Evolutionary conservation across 768 basidiomycete species (phyloP).

Genomic region (Rubroboletus pulcherrimus): DNA sequence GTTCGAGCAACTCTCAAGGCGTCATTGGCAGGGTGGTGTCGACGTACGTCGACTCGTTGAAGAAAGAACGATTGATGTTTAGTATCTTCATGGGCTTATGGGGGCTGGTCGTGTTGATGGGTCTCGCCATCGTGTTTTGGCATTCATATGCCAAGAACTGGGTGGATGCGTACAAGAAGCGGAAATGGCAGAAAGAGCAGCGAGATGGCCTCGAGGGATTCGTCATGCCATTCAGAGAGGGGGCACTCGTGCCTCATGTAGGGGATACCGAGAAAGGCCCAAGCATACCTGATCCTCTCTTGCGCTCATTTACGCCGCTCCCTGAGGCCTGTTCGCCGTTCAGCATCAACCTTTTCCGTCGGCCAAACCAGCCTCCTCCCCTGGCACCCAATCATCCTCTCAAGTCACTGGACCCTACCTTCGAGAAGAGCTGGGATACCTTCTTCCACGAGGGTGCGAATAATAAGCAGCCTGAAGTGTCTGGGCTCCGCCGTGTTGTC

Average conservation of each 20-base stretch:
- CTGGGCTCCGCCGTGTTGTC: conserved; percentile 23
- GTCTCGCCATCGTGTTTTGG: conserved; percentile 65
- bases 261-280: conserved; percentile 26
- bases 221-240: conserved; percentile 23
- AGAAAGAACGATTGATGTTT: conserved; percentile 84
- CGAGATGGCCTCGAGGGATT: conserved; percentile 46
- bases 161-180: conserved; percentile 45
- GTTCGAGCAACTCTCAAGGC: conserved; percentile 48
- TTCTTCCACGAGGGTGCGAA: conserved; percentile 35
- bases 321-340: conserved; percentile 35
- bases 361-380: conserved; percentile 32
- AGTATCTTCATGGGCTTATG: conserved; percentile 79
- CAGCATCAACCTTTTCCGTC: conserved; percentile 35
- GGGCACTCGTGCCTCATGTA: conserved; percentile 15
- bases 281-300: conserved; percentile 21
- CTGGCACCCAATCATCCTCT: conserved; percentile 22
- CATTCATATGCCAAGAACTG: conserved; percentile 54
- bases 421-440: conserved; percentile 44
- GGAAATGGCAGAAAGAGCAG: conserved; percentile 51
- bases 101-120: conserved; percentile 81
- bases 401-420: conserved; percentile 26
- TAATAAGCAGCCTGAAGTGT: conserved; percentile 20
- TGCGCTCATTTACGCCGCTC: conserved; percentile 50
- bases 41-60: conserved; percentile 65
- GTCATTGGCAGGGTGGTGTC: conserved; percentile 71